Evolutionary conservation across 768 basidiomycete species (phyloP).

Genomic region (Floccularia luteovirens): DNA sequence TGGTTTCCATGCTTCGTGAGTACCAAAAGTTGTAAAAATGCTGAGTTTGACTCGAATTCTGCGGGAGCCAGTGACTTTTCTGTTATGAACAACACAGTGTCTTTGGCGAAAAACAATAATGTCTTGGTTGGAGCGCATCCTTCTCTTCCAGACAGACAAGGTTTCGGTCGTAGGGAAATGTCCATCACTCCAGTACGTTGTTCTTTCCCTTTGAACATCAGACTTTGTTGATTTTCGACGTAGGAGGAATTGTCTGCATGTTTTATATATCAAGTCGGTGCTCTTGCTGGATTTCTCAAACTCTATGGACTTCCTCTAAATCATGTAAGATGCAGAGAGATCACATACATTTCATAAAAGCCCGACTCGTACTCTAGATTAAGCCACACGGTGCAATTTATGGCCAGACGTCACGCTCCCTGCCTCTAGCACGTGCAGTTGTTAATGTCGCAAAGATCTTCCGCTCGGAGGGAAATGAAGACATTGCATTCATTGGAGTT

Average conservation of each 20-base stretch:
- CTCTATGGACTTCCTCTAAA: constrained; percentile 42
- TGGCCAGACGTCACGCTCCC: constrained; percentile 47
- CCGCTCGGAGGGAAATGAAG: constrained; percentile 15
- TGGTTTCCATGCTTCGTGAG: constrained; percentile 60
- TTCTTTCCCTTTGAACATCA: background rate
- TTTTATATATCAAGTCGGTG: constrained; percentile 65
- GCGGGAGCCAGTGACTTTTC: constrained; percentile 47
- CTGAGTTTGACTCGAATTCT: background rate
- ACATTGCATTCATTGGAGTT: constrained; percentile 53
- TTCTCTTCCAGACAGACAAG: constrained; percentile 54
- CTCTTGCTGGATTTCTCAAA: constrained; percentile 51
- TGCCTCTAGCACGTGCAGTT: constrained; percentile 46
- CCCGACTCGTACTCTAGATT: constrained; percentile 24
- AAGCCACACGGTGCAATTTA: constrained; percentile 61
- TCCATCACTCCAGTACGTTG: constrained; percentile 43
- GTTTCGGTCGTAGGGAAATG: constrained; percentile 63
- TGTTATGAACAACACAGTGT: constrained; percentile 58
- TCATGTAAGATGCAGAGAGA: constrained; percentile 31
- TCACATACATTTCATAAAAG: background rate
- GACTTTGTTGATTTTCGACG: background rate
- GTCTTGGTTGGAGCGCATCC: constrained; percentile 65
- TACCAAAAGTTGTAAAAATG: background rate
- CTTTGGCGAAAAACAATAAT: constrained; percentile 44
- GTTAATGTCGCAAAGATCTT: constrained; percentile 50
- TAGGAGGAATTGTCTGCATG: constrained; percentile 50